Evolutionary conservation across 345 rosid genomes (phyloP), one percentile per base, ranked within the genome.

Genomic region (Erucastrum elatum): DNA sequence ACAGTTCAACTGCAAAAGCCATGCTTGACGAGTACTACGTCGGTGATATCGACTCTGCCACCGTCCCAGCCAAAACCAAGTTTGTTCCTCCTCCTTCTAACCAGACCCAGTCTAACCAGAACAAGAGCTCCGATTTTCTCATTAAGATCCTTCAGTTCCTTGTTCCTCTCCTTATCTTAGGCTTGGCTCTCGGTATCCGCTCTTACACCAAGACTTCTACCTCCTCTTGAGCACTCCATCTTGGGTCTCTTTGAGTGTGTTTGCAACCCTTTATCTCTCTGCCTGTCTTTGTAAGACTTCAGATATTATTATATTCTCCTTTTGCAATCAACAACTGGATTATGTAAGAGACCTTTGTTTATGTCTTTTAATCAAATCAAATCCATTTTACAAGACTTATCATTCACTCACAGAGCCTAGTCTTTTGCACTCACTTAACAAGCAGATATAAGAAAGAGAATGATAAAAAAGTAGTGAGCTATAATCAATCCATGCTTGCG

Each of bases 151-250:
- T 93, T 37, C 98, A 89, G 82, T 89, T 96, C 87, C 87, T 93
- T 75, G 96, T 90, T 77, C 99, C 98, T 72, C 87, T 96, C 70
- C 86, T 90, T 5, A 91, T 96, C 84, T 81, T 96, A 83, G 99
- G 94, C 17, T 82, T 96, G 89, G 99, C 99, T 77, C 17, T 96
- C 2, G 94, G 89, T 16, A 46, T 96, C 84, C 97, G 94, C 37
- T 83, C 81, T 83, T 90, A 91, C 83, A 87, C 94, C 76, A 96
- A 87, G 85, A 51, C 84, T 30, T 35, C 79, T 31, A 21, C 21
- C 21, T 56, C 87, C 8, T 76, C 87, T 63, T 88, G 77, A 81
- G 70, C 27, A 58, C 72, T 46, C 13, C 30, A 15, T 53, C 46
- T 39, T 68, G 53, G 10, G 5, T n/a, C 3, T n/a, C 26, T 13